These are phyloP conservation scores for Pseudogymnoascus destructans DNA, from an alignment of 2,329 filamentous ascomycete species.

Conservation along the genomic window DNA sequence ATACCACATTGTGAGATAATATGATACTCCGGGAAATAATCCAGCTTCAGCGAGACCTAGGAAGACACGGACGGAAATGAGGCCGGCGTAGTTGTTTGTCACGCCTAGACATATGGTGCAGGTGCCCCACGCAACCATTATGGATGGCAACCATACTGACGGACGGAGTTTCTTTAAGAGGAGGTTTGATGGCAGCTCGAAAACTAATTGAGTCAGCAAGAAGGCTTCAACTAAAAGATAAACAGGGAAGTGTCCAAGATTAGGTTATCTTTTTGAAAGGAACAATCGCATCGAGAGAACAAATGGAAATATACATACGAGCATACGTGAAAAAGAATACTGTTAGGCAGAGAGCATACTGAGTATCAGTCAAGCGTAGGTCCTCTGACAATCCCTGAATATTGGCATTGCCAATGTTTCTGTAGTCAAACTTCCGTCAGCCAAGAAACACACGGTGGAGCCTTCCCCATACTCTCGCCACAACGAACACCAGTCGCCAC, in stretches of 20 bases:
- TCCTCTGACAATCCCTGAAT: slow-evolving; percentile 13
- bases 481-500: neutral
- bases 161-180: slow-evolving; percentile 33
- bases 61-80: slow-evolving; percentile 34
- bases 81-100: slow-evolving; percentile 47
- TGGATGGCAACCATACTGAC: slow-evolving; percentile 50
- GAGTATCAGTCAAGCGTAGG: slow-evolving; percentile 11
- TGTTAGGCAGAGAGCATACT: slow-evolving; percentile 27
- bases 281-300: neutral
- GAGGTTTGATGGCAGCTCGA: slow-evolving; percentile 24
- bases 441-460: neutral
- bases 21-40: slow-evolving; percentile 26
- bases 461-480: neutral
- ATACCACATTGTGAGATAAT: slow-evolving; percentile 46
- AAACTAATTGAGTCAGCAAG: neutral
- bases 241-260: neutral
- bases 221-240: neutral
- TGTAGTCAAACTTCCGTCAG: slow-evolving; percentile 31
- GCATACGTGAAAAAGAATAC: slow-evolving; percentile 42
- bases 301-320: neutral
- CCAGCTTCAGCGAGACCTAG: slow-evolving; percentile 18
- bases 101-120: slow-evolving; percentile 59
- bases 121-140: slow-evolving; percentile 51
- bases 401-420: slow-evolving; percentile 47
- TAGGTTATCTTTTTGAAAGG: neutral